Evolutionary conservation across 1,284 basidiomycete species (phyloP), one percentile per base, ranked within the genome.

Genomic region (Fomitopsis schrenkii): DNA sequence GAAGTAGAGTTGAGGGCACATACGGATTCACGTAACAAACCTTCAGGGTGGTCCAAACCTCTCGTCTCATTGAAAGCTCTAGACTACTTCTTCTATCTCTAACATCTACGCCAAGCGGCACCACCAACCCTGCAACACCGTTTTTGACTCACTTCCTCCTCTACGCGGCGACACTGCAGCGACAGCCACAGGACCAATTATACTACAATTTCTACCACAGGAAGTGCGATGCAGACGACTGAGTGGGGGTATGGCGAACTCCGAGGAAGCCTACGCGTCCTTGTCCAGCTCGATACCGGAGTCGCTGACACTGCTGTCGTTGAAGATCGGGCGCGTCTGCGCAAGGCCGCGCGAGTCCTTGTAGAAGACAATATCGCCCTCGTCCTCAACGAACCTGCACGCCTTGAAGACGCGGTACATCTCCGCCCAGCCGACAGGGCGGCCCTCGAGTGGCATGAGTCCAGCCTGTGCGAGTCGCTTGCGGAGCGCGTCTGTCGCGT

Each of bases 361-460:
- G 86, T 89, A 98, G 81, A 98, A 97, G 61, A 95, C 74, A 64
- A 97, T 85, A 70, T 94, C 87, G 59, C 93, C 94, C 70, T 93
- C 90, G 72, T 97, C 94, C 76, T 98, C 95, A 58, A 97, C 90
- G 75, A 94, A 97, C 87, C 87, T 90, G 88, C 91, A 93, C 68
- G 87, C 81, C 69, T 76, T 83, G 76, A 83, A 87, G 36, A 91
- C 87, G 50, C 91, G 85, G 74, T 88, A 86, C 28, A 91, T 78
- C 75, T 93, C 91, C n/a, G 77, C 76, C 91, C 91, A 93, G 17
- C 91, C 88, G 28, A 82, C 87, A n/a, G 90, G 84, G 2, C 74
- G 77, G 63, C 90, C 90, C 56, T 87, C 73, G 33, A 88, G 79
- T 56, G 77, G 75, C 63, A 91, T 76, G 3, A 62, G 48, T 15